Conservation (phyloP, 2,329 filamentous ascomycete species). For the Blastomyces emzantsi region DNA sequence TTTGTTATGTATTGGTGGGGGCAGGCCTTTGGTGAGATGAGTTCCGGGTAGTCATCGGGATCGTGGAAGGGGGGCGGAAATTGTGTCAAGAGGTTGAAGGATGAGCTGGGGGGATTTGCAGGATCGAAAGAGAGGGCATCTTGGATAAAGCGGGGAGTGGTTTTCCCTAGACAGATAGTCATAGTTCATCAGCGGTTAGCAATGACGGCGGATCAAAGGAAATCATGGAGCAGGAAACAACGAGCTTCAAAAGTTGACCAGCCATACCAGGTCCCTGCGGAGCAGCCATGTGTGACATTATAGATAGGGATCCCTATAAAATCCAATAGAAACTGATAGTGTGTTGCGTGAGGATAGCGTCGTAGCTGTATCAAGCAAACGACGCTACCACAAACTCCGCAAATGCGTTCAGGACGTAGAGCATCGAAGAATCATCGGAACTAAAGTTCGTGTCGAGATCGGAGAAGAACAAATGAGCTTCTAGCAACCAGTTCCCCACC, state of each 20-base stretch:
- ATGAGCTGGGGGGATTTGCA: constrained; percentile 34
- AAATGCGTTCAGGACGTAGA: not conserved
- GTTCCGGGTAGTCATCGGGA: constrained; percentile 25
- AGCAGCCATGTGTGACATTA: constrained; percentile 24
- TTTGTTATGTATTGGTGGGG: constrained; percentile 53
- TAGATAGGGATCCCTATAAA: not conserved
- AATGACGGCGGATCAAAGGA: not conserved
- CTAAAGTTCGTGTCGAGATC: not conserved
- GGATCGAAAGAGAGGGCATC: constrained; percentile 40
- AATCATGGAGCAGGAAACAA: not conserved
- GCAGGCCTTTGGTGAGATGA: constrained; percentile 42
- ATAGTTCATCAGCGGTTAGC: not conserved
- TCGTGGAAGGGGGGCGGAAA: constrained; percentile 44
- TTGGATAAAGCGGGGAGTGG: constrained; percentile 40
- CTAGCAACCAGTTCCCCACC: not conserved
- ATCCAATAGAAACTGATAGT: not conserved
- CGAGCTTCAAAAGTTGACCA: not conserved
- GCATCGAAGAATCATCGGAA: constrained; percentile 3
- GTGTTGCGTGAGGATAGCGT: not conserved
- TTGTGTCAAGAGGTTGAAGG: constrained; percentile 50
- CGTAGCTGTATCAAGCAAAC: not conserved
- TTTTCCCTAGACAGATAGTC: constrained; percentile 37
- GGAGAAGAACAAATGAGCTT: not conserved
- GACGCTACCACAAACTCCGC: constrained; percentile 1
- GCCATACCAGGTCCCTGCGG: constrained; percentile 28